Evolutionary conservation across 352 stramenopile genomes (phyloP).

Genomic region (Pythium folliculosum): DNA sequence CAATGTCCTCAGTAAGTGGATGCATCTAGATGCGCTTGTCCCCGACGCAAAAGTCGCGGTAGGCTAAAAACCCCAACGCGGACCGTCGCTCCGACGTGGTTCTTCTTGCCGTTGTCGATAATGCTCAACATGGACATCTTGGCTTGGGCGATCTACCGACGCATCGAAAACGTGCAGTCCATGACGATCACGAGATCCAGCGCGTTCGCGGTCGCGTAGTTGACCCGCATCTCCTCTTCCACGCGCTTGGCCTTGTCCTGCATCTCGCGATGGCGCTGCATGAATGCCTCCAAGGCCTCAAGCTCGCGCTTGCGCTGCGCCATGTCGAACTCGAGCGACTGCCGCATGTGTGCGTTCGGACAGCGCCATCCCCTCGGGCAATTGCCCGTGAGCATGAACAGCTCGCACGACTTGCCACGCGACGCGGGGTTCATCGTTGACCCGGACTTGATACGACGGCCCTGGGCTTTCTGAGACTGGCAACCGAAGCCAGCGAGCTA

Average conservation of each 20-base stretch:
- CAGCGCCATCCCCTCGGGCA: background rate
- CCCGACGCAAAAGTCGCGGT: conserved; percentile 44
- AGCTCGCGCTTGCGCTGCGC: background rate
- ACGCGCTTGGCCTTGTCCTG: conserved; percentile 21
- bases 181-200: conserved; percentile 51
- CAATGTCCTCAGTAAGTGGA: conserved; percentile 27
- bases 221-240: conserved; percentile 24
- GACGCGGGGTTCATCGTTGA: too few relatives aligned
- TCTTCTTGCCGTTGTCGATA: conserved; percentile 33
- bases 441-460: too few relatives aligned
- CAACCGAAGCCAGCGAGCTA: too few relatives aligned
- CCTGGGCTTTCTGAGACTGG: too few relatives aligned
- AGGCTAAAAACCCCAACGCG: conserved; percentile 44
- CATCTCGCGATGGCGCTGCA: conserved; percentile 29
- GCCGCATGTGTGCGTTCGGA: background rate
- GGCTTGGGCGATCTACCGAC: conserved; percentile 34
- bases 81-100: conserved; percentile 29
- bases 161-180: conserved; percentile 49
- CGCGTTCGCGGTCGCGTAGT: conserved; percentile 24
- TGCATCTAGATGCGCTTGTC: conserved; percentile 28
- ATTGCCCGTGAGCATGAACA: background rate
- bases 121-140: conserved; percentile 35
- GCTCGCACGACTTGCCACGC: too few relatives aligned
- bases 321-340: background rate
- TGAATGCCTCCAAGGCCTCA: conserved; percentile 11